Conservation (phyloP, 148 eudicot species). For the Chenopodium album region DNA sequence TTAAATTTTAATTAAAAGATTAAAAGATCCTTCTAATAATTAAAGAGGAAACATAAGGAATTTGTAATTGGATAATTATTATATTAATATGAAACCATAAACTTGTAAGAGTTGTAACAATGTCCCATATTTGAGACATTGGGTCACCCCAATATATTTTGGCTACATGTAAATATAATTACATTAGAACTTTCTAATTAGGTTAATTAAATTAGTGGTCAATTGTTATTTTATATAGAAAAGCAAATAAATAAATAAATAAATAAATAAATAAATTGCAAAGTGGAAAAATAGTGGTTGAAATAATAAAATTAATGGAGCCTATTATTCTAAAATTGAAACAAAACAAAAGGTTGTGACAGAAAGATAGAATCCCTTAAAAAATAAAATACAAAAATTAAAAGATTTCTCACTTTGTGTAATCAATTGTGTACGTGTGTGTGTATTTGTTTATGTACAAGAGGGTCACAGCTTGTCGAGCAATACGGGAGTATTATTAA, state of each 20-base stretch:
- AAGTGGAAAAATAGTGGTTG: neutral
- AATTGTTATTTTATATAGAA: slow-evolving; percentile 2
- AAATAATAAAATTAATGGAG: slow-evolving; percentile 2
- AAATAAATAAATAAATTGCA: neutral
- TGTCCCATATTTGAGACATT: slow-evolving; percentile 16
- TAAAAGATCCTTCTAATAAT: neutral
- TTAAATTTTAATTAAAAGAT: neutral
- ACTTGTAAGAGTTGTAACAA: slow-evolving; percentile 4
- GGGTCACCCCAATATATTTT: slow-evolving; percentile 21
- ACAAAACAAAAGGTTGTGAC: slow-evolving; percentile 50
- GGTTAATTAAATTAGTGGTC: slow-evolving; percentile 10
- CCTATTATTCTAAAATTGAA: slow-evolving; percentile 26
- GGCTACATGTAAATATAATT: slow-evolving; percentile 6
- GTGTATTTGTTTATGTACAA: slow-evolving; percentile 32
- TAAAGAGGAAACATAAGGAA: slow-evolving; percentile 3
- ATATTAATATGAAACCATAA: neutral
- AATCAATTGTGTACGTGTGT: slow-evolving; percentile 16
- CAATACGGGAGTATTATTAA: slow-evolving; percentile 28
- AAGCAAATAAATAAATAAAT: too few relatives aligned
- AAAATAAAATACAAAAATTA: slow-evolving; percentile 2
- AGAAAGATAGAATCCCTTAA: slow-evolving; percentile 34
- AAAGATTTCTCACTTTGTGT: slow-evolving; percentile 24
- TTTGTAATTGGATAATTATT: slow-evolving; percentile 22
- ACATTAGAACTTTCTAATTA: slow-evolving; percentile 19
- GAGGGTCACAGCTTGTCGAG: slow-evolving; percentile 58